Percentiles rank a stretch among this genome's conserved stretches.
Evolutionary conservation across 306 rosid genomes (phyloP).

Genomic region (Citrullus mucosospermus): DNA sequence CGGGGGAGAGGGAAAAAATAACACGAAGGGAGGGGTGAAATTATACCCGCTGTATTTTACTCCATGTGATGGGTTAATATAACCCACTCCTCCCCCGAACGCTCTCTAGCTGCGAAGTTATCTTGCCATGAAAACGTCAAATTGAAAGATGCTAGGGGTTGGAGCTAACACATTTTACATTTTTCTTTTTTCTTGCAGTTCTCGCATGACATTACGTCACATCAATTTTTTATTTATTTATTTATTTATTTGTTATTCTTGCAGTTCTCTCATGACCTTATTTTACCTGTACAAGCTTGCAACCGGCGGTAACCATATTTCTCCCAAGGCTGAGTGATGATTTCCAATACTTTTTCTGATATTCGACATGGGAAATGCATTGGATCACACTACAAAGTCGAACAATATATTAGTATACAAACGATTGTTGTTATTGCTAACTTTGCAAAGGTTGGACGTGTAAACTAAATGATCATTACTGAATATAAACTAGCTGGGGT

Average conservation of each 20-base stretch:
- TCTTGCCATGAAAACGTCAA: neutral
- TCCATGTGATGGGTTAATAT: no score
- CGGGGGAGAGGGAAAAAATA: no score
- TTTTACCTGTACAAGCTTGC: conserved; percentile 73
- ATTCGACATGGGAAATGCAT: neutral
- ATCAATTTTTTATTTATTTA: no score
- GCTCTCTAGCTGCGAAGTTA: no score
- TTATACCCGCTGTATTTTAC: no score
- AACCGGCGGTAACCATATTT: conserved; percentile 78
- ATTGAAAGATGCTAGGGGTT: neutral
- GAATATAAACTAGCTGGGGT: neutral
- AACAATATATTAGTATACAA: neutral
- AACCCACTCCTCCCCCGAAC: no score
- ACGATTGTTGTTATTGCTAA: neutral
- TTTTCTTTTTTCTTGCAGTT: neutral
- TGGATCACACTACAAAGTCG: neutral
- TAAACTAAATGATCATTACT: neutral
- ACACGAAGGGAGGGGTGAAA: no score
- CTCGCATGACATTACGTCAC: no score
- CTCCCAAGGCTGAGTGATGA: conserved; percentile 46
- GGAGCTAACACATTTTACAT: conserved; percentile 1
- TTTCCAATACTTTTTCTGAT: neutral
- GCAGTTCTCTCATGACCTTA: conserved; percentile 63
- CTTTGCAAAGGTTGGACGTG: neutral
- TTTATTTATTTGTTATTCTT: no score